phyloP scores from a whole-genome alignment of 345 rosid species.

The Litchi chinensis region DNA sequence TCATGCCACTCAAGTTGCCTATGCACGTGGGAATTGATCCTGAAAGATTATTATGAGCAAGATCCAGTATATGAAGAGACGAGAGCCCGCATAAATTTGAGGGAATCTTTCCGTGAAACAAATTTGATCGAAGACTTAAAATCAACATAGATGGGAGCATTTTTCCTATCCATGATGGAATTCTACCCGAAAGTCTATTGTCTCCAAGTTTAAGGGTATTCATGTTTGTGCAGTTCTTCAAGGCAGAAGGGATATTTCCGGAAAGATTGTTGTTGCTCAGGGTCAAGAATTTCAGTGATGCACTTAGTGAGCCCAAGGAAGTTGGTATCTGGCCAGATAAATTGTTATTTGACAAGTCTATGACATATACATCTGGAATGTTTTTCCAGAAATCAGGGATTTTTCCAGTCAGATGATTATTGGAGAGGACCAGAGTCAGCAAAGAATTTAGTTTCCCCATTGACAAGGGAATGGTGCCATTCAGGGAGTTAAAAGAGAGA shows the following conservation, averaged over 20 bases:
- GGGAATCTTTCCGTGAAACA: constrained; percentile 9
- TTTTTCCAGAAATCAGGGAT: constrained; percentile 5
- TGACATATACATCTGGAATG: neutral
- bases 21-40: constrained; percentile 16
- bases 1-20: constrained; percentile 7
- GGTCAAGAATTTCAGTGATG: neutral
- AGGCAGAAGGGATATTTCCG: neutral
- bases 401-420: neutral
- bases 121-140: constrained; percentile 13
- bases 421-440: neutral
- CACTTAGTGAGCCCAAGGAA: neutral
- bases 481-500: constrained; percentile 18
- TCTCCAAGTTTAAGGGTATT: constrained; percentile 14
- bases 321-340: neutral
- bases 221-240: constrained; percentile 15
- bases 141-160: neutral
- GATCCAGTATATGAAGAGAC: constrained; percentile 22
- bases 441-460: neutral
- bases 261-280: constrained; percentile 3
- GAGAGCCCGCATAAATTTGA: neutral
- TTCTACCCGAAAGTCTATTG: constrained; percentile 13
- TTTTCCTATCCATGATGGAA: constrained; percentile 23
- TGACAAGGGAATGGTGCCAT: constrained; percentile 3
- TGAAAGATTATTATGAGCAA: constrained; percentile 13
- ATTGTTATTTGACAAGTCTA: neutral